These are phyloP conservation scores for Wickerhamiella kurtzmanii DNA, from an alignment of 805 yeast species.

Conservation along the genomic window DNA sequence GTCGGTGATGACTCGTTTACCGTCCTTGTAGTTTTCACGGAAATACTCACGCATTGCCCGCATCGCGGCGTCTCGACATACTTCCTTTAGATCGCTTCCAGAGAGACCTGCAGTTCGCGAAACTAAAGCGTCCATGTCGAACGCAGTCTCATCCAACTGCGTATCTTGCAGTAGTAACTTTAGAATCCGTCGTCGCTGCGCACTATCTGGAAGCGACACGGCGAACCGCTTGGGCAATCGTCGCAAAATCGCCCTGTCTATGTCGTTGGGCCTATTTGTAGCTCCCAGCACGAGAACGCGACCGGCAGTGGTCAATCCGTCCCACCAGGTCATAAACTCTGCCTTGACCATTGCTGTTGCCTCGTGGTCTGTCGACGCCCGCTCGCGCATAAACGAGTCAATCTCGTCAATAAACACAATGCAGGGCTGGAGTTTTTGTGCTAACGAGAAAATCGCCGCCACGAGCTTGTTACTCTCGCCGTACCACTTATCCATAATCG, in stretches of 20 bases:
- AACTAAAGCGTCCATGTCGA: constrained; percentile 51
- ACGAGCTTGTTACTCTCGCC: constrained; percentile 92
- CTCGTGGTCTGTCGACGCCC: constrained; percentile 79
- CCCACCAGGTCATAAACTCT: constrained; percentile 97
- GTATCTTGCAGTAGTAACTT: constrained; percentile 54
- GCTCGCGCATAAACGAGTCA: constrained; percentile 81
- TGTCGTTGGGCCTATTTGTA: constrained; percentile 82
- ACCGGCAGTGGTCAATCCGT: constrained; percentile 52
- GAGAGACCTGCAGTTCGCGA: constrained; percentile 57
- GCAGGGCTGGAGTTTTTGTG: constrained; percentile 82
- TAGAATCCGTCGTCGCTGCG: constrained; percentile 59
- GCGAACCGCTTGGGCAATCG: constrained; percentile 86
- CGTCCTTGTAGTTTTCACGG: background rate
- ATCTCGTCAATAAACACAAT: constrained; percentile 93
- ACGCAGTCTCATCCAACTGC: constrained; percentile 37
- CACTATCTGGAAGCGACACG: constrained; percentile 53
- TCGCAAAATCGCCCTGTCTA: constrained; percentile 83
- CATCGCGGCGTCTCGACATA: constrained; percentile 88
- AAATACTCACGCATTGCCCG: constrained; percentile 65
- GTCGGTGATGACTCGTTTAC: background rate
- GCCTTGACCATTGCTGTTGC: constrained; percentile 91
- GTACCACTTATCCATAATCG: constrained; percentile 94
- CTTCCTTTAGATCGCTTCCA: constrained; percentile 84
- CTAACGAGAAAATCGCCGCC: constrained; percentile 83
- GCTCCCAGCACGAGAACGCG: constrained; percentile 85